Evolutionary conservation across 2,329 filamentous ascomycete genomes (phyloP).

Genomic region (Tolypocladium cylindrosporum): DNA sequence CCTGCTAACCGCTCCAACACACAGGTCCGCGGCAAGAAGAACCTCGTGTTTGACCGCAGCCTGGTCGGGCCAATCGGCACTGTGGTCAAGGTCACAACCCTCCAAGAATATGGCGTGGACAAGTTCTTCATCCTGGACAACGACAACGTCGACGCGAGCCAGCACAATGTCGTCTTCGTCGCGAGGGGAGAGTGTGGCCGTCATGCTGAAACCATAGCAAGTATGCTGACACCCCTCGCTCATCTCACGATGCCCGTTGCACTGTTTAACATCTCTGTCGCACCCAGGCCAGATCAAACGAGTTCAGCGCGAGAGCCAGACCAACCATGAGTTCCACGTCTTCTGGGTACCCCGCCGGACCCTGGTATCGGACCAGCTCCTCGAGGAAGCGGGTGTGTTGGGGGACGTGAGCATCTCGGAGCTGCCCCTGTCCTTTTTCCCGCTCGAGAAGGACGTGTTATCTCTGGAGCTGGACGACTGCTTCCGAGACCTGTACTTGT

Average conservation of each 20-base stretch:
- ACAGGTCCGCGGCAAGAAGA: slow-evolving; percentile 97
- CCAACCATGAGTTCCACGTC: slow-evolving; percentile 91
- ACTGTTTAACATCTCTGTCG: slow-evolving; percentile 21
- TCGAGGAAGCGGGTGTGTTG: slow-evolving; percentile 87
- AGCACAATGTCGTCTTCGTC: slow-evolving; percentile 91
- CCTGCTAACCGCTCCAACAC: slow-evolving; percentile 9
- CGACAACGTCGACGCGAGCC: slow-evolving; percentile 85
- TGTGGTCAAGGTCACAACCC: slow-evolving; percentile 87
- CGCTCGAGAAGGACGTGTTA: slow-evolving; percentile 80
- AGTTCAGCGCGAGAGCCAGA: slow-evolving; percentile 76
- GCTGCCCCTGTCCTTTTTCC: slow-evolving; percentile 81
- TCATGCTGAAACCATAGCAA: slow-evolving; percentile 77
- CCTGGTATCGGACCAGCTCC: slow-evolving; percentile 77
- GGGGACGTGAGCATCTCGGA: slow-evolving; percentile 87
- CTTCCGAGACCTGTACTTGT: slow-evolving; percentile 78
- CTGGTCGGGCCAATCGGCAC: slow-evolving; percentile 83
- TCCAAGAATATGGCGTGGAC: slow-evolving; percentile 96
- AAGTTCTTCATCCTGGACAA: slow-evolving; percentile 97
- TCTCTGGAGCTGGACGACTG: slow-evolving; percentile 84
- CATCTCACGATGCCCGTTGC: not conserved
- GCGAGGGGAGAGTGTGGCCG: slow-evolving; percentile 81
- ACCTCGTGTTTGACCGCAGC: slow-evolving; percentile 83
- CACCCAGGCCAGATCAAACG: slow-evolving; percentile 76
- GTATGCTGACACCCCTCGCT: slow-evolving; percentile 41
- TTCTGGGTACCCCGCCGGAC: slow-evolving; percentile 94